These are phyloP conservation scores for Aspergillus nidulans DNA, from an alignment of 495 filamentous ascomycete species.

Conservation along the genomic window DNA sequence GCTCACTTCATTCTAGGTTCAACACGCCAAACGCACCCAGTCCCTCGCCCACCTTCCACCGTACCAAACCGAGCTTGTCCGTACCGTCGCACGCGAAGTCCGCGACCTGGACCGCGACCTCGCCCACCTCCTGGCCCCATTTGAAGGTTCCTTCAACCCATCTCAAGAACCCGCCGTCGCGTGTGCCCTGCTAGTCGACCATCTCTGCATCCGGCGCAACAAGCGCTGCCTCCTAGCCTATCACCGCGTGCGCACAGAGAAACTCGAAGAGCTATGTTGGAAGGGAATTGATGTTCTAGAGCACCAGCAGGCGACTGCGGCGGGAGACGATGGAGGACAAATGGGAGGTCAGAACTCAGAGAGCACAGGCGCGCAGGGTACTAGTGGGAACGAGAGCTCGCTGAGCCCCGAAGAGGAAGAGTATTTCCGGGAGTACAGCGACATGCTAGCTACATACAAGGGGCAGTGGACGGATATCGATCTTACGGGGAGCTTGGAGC, in stretches of 20 bases:
- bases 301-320: constrained; percentile 40
- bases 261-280: constrained; percentile 94
- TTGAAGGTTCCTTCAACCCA: constrained; percentile 80
- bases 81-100: constrained; percentile 82
- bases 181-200: constrained; percentile 85
- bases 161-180: constrained; percentile 77
- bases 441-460: constrained; percentile 93
- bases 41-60: constrained; percentile 81
- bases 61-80: constrained; percentile 90
- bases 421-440: constrained; percentile 85
- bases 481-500: constrained; percentile 90
- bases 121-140: constrained; percentile 72
- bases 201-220: constrained; percentile 91
- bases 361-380: constrained; percentile 24
- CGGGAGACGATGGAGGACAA: constrained; percentile 6
- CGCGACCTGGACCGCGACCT: constrained; percentile 92
- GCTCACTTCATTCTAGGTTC: constrained; percentile 55
- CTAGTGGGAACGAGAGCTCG: constrained; percentile 58
- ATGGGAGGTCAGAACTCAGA: constrained; percentile 11
- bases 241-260: constrained; percentile 82
- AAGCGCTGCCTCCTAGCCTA: constrained; percentile 96
- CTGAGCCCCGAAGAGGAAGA: constrained; percentile 97
- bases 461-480: constrained; percentile 99
- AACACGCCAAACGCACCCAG: constrained; percentile 95
- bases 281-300: constrained; percentile 76